Evolutionary conservation across 176 grass and related monocot species (phyloP).

Genomic region (Ensete ventricosum): DNA sequence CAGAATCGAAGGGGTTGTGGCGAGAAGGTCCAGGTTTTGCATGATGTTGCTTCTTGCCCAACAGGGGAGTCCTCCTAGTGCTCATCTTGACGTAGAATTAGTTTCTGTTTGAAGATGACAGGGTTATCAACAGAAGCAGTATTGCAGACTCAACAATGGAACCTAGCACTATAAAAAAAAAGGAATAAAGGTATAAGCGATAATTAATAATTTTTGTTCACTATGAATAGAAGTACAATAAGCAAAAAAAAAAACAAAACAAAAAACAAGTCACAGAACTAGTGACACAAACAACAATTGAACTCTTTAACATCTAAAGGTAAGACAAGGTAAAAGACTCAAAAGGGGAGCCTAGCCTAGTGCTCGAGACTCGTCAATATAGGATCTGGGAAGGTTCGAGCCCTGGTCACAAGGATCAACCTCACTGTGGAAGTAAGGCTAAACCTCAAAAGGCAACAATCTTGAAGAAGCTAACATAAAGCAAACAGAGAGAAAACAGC

Average conservation of each 20-base stretch:
- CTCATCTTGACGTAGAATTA: background rate
- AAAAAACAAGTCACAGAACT: background rate
- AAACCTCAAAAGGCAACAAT: background rate
- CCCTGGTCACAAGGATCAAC: too few species aligned
- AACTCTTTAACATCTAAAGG: too few species aligned
- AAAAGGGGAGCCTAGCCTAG: too few species aligned
- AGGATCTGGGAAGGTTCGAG: too few species aligned
- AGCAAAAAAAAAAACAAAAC: background rate
- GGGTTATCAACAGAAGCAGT: background rate
- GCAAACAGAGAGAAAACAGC: background rate
- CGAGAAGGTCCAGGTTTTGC: background rate
- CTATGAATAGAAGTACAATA: background rate
- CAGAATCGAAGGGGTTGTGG: slow-evolving; percentile 3
- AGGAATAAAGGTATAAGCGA: background rate
- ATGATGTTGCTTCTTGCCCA: background rate
- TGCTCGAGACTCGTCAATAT: too few species aligned
- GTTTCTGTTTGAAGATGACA: background rate
- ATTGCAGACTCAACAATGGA: background rate
- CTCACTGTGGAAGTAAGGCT: too few species aligned
- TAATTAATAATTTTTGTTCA: background rate
- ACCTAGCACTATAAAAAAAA: background rate
- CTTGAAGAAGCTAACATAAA: background rate
- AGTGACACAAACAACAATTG: background rate
- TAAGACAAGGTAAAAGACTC: too few species aligned
- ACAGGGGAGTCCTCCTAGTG: background rate